A percentile compares a stretch with the other conserved stretches of the same genome.
phyloP scores from a whole-genome alignment of 1,284 basidiomycete species.

The Sporisorium exsertum region DNA sequence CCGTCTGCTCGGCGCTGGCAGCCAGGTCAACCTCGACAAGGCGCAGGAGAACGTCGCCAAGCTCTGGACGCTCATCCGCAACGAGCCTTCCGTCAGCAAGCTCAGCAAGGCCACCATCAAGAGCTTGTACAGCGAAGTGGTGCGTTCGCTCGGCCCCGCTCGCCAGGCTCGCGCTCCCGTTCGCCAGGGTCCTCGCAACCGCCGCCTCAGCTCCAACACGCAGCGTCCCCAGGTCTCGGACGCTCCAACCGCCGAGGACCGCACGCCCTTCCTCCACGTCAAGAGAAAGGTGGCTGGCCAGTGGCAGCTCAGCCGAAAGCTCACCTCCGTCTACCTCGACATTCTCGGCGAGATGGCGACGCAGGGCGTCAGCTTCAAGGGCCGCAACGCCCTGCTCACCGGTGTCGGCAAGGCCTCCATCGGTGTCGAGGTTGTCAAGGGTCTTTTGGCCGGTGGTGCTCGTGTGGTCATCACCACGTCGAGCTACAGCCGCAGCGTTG shows the following conservation, averaged over 20 bases:
- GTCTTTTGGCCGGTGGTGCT: constrained; percentile 92
- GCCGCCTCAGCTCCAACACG: constrained; percentile 72
- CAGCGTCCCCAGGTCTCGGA: constrained; percentile 57
- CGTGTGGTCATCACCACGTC: constrained; percentile 96
- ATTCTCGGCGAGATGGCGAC: constrained; percentile 97
- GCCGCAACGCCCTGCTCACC: constrained; percentile 96
- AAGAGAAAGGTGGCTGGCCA: constrained; percentile 95
- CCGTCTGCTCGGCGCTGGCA: constrained; percentile 70
- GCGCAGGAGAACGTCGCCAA: constrained; percentile 95
- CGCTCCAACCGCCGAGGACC: constrained; percentile 73
- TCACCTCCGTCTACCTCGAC: constrained; percentile 84
- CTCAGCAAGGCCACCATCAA: constrained; percentile 98
- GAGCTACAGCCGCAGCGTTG: constrained; percentile 74
- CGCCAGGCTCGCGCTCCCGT: constrained; percentile 74
- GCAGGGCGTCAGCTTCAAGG: constrained; percentile 96
- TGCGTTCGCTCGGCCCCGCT: constrained; percentile 76
- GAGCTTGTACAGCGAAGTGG: constrained; percentile 93
- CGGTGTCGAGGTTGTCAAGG: constrained; percentile 96
- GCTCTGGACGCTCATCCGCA: constrained; percentile 96
- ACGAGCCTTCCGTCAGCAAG: constrained; percentile 93
- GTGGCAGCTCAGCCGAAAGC: constrained; percentile 97
- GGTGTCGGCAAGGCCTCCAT: constrained; percentile 98
- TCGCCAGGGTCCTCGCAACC: constrained; percentile 66
- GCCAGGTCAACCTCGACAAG: constrained; percentile 78
- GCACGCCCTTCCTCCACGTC: constrained; percentile 91